phyloP scores from a whole-genome alignment of 306 rosid genomes.

The Trifolium repens region DNA sequence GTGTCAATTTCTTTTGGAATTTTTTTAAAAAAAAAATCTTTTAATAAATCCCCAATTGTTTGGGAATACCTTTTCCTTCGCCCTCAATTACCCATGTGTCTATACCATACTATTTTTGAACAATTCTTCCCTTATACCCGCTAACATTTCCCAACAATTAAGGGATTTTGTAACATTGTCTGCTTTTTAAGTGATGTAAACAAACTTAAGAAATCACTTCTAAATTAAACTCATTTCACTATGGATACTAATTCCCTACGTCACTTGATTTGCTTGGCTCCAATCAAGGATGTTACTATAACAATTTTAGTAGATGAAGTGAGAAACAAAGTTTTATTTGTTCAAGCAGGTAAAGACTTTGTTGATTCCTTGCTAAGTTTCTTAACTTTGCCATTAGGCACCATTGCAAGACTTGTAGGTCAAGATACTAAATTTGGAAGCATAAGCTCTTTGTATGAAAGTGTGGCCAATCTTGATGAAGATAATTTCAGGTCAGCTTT shows the following conservation, averaged over 20 bases:
- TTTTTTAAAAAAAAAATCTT: too few species aligned
- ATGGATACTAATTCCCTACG: background rate
- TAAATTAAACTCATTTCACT: background rate
- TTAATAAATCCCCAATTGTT: background rate
- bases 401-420: slow-evolving; percentile 11
- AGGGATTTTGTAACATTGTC: background rate
- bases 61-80: background rate
- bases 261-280: background rate
- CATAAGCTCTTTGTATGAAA: slow-evolving; percentile 20
- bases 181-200: background rate
- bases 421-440: slow-evolving; percentile 9
- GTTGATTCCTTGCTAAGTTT: slow-evolving; percentile 34
- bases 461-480: slow-evolving; percentile 22
- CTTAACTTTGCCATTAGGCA: slow-evolving; percentile 41
- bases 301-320: background rate
- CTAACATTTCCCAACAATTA: background rate
- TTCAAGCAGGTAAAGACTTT: slow-evolving; percentile 39
- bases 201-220: background rate
- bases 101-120: background rate
- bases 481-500: background rate
- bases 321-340: slow-evolving; percentile 35
- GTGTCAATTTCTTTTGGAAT: too few species aligned
- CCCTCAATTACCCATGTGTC: background rate
- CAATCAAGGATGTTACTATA: background rate
- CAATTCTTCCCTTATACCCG: background rate